Base-by-base conservation (phyloP, 2,329 filamentous ascomycete species). In the Colletotrichum sp. region DNA sequence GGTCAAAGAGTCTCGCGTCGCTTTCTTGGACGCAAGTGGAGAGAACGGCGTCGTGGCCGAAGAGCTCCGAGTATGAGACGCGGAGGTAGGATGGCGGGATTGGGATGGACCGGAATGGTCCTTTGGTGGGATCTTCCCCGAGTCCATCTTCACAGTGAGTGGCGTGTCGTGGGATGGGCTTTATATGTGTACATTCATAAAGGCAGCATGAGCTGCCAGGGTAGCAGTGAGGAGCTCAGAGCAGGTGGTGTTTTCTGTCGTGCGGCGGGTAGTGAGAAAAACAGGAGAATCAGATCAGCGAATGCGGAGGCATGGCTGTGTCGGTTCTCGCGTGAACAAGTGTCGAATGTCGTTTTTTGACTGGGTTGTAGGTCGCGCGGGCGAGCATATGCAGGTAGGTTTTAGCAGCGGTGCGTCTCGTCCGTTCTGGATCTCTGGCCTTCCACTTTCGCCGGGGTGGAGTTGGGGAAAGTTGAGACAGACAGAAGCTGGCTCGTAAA, bases 1-100 rank as follows among this genome's bases (percentile, higher is more conserved):
- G 36, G 89, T 86, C n/a, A 89, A 82, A 24, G 87, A 84, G 62
- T 84, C 83, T 52, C 68, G 72, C 34, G 57, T 59, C 34, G 36
- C 49, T 21, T 68, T 77, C 30, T 77, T 78, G 44, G 76, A 60
- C 18, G 68, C 59, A n/a, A 67, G 71, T 32, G 76, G 59, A 28
- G 65, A 73, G 63, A 77, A 75, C 71, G 76, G 63, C 63, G 70
- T 32, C 32, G 72, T 55, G 21, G 28, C 49, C 16, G 72, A 24
- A 52, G 21, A 64, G 30, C 39, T 52, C 60, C 60, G 60, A 26
- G 36, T n/a, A 34, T 44, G 77, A 71, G 59, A n/a, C 44, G 59
- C 62, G 36, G 62, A 28, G 28, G 70, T 21, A 16, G 24, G 32
- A 63, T 65, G 30, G 24, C 34, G 76, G 44, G 57, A 59, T 52